Evolutionary conservation across 306 rosid genomes (phyloP), one percentile per base, ranked within the genome.

Genomic region (Cucumis hystrix): DNA sequence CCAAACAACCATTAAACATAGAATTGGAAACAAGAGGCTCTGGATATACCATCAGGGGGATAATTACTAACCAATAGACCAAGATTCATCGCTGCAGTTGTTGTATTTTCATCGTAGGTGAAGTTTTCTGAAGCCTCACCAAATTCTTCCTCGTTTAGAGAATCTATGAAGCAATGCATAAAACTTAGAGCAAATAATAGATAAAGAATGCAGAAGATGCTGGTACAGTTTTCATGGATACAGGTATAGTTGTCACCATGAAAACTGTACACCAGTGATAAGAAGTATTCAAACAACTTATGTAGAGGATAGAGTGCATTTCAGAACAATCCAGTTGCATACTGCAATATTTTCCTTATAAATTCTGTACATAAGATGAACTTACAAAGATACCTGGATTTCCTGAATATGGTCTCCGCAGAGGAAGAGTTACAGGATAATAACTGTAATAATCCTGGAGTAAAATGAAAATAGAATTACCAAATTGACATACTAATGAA

Each of bases 391-490:
- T 86, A 92, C 97, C 96, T 83, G 97, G 97, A 84, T 92, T 83
- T 80, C 97, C 96, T 10, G 91, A 86, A 90, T 91, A 88, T 17
- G 93, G 97, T 75, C 83, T 87, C 83, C 97, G 86, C 85, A 87
- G 5, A 73, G 97, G 93, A 84, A 90, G 97, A 78, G 91, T 82
- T 78, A 56, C 56, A 16, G 96, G 98, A 83, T 88, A 90, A 79
- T 87, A 64, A 77, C 86, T 80, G 82, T 85, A 78, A 17, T 87
- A 86, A 86, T 92, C 93, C 97, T 92, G 87, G 65, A 88, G 67
- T 73, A 81, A 47, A 82, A 81, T 84, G 84, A 76, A 77, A 78
- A 58, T 54, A 12, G 70, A 54, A 64, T 69, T 69, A 73, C 76
- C 70, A 60, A 69, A 61, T 79, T 62, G 74, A 37, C 67, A 75